Percentiles rank a stretch among this genome's conserved stretches.
Evolutionary conservation across 2,329 filamentous ascomycete species (phyloP).

Genomic region (Ophiocordyceps sinensis): DNA sequence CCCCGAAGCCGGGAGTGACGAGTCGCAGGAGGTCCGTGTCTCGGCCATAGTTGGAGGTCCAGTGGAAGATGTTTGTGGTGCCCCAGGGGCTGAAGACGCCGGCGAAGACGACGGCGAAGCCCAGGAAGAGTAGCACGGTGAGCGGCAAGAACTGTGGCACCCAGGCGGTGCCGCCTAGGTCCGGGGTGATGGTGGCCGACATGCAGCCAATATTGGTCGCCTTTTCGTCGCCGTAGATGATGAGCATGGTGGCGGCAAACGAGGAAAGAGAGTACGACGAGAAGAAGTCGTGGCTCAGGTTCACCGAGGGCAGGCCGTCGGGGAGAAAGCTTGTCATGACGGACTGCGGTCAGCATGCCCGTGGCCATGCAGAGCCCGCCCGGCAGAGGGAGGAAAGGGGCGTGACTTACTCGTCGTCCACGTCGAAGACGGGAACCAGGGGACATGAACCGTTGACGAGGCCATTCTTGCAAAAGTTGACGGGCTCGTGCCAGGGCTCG

Average conservation of each 20-base stretch:
- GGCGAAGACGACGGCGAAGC: conserved; percentile 67
- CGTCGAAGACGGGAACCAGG: conserved; percentile 37
- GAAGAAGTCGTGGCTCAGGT: conserved; percentile 56
- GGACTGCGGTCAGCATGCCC: too few relatives aligned
- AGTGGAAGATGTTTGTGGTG: conserved; percentile 76
- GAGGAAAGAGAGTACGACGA: conserved; percentile 82
- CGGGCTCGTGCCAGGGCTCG: conserved; percentile 42
- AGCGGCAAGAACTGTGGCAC: conserved; percentile 65
- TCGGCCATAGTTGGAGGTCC: conserved; percentile 95
- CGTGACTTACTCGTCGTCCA: conserved; percentile 36
- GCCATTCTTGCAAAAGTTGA: conserved; percentile 52
- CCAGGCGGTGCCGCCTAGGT: conserved; percentile 56
- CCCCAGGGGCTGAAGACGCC: conserved; percentile 91
- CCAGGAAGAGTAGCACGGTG: conserved; percentile 64
- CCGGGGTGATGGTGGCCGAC: conserved; percentile 69
- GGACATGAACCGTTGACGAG: conserved; percentile 56
- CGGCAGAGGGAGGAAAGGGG: conserved; percentile 2
- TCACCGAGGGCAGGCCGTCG: conserved; percentile 53
- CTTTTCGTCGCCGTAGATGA: conserved; percentile 58
- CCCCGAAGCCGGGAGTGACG: conserved; percentile 90
- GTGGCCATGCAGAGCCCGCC: background rate
- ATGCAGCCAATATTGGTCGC: conserved; percentile 63
- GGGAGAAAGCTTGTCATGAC: conserved; percentile 13
- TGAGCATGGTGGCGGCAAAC: conserved; percentile 55
- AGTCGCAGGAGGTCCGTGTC: conserved; percentile 83